A percentile compares a stretch with the other conserved stretches of the same genome.
phyloP scores from a whole-genome alignment of 176 grass and related monocot genomes.

The Dendrocalamus sinicus region DNA sequence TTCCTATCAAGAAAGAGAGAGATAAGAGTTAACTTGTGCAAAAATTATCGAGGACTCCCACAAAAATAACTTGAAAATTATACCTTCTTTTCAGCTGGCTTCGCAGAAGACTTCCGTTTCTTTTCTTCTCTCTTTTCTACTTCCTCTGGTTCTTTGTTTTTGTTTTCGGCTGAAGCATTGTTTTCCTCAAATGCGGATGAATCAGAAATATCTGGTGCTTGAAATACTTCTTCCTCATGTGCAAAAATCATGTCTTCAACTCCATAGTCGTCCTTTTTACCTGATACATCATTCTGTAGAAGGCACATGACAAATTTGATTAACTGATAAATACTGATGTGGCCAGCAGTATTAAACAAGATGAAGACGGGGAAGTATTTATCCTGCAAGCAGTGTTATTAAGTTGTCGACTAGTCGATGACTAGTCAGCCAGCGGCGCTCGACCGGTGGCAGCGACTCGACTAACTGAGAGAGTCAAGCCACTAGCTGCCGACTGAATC shows the following conservation, averaged over 20 bases:
- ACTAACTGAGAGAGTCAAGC: no score
- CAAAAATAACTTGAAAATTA: slow-evolving; percentile 28
- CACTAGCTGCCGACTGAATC: no score
- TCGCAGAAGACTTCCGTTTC: slow-evolving; percentile 74
- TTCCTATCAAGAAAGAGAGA: slow-evolving; percentile 60
- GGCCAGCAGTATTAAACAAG: slow-evolving; percentile 12
- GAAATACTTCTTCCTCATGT: slow-evolving; percentile 80
- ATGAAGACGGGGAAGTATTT: neutral
- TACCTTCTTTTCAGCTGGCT: slow-evolving; percentile 87
- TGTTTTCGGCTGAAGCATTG: slow-evolving; percentile 25
- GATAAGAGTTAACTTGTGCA: neutral
- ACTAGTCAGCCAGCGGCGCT: no score
- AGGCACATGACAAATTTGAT: neutral
- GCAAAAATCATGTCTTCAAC: slow-evolving; percentile 92
- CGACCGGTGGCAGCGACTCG: no score
- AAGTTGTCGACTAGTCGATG: no score
- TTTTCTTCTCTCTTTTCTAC: slow-evolving; percentile 62
- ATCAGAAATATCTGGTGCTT: slow-evolving; percentile 43
- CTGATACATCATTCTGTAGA: slow-evolving; percentile 69
- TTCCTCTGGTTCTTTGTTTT: slow-evolving; percentile 60
- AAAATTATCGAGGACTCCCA: slow-evolving; percentile 22
- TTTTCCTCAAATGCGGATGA: slow-evolving; percentile 52
- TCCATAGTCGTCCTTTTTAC: slow-evolving; percentile 48
- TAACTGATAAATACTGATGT: neutral
- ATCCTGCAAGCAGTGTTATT: neutral